phyloP scores from a whole-genome alignment of 83 land plant genomes.

The Thuja plicata region DNA sequence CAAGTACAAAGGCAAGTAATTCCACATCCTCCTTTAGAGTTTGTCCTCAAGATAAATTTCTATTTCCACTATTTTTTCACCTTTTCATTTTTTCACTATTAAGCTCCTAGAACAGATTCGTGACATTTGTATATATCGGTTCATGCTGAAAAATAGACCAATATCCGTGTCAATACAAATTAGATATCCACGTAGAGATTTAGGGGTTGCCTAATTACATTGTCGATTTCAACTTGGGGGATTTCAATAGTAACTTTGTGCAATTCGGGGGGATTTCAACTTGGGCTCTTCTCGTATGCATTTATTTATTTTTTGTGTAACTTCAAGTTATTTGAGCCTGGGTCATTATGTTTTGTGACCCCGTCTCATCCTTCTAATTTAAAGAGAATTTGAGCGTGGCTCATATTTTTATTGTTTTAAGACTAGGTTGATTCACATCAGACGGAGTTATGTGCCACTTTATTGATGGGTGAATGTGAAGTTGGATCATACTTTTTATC shows the following conservation, averaged over 20 bases:
- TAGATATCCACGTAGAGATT: neutral
- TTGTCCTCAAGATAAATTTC: neutral
- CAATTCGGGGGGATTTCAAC: neutral
- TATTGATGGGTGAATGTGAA: too few relatives aligned
- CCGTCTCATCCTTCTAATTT: too few relatives aligned
- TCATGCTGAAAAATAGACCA: neutral
- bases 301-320: too few relatives aligned
- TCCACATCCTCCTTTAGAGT: neutral
- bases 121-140: neutral
- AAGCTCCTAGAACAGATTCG: neutral
- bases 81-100: too few relatives aligned
- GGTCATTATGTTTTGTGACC: neutral
- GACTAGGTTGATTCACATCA: neutral
- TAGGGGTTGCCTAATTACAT: neutral
- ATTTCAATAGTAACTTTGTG: neutral
- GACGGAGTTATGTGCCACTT: too few relatives aligned
- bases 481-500: too few relatives aligned
- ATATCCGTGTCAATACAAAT: neutral
- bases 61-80: neutral
- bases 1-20: conserved; percentile 45
- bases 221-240: too few relatives aligned
- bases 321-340: too few relatives aligned
- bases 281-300: neutral
- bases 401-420: too few relatives aligned
- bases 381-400: neutral